Conservation (phyloP, 1,284 basidiomycete species). For the Sparassis latifolia region DNA sequence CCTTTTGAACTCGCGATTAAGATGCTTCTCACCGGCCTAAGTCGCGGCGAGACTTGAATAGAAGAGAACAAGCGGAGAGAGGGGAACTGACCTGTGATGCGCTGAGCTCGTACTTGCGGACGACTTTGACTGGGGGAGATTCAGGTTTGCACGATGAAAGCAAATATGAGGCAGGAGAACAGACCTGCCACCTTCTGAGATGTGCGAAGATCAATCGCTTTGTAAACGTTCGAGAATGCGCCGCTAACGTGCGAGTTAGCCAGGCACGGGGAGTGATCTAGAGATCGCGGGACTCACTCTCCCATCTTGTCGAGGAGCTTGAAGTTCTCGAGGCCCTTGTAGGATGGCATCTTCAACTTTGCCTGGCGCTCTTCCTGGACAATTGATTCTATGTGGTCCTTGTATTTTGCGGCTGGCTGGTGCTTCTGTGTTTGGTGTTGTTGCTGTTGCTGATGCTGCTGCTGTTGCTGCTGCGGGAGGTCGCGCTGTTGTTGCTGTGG, state of each 20-base stretch:
- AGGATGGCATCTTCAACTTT: slow-evolving; percentile 73
- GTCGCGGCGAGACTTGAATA: slow-evolving; percentile 16
- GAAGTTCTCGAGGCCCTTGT: slow-evolving; percentile 83
- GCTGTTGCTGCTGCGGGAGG: slow-evolving; percentile 18
- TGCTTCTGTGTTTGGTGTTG: slow-evolving; percentile 30
- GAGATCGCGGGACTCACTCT: slow-evolving; percentile 55
- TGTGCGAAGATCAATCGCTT: slow-evolving; percentile 75
- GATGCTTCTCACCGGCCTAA: slow-evolving; percentile 86
- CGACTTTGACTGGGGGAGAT: slow-evolving; percentile 76
- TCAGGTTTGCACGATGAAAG: background rate
- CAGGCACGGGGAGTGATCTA: background rate
- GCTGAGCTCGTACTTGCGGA: slow-evolving; percentile 95
- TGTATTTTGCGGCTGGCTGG: slow-evolving; percentile 29
- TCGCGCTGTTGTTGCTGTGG: slow-evolving; percentile 25
- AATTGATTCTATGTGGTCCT: slow-evolving; percentile 65
- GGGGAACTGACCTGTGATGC: slow-evolving; percentile 75
- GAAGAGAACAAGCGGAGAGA: slow-evolving; percentile 25
- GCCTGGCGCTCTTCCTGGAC: slow-evolving; percentile 74
- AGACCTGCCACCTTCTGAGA: slow-evolving; percentile 84
- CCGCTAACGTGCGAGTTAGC: slow-evolving; percentile 45
- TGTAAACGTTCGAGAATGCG: slow-evolving; percentile 98
- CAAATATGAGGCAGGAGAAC: slow-evolving; percentile 7
- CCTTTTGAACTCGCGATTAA: slow-evolving; percentile 92
- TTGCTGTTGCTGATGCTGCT: slow-evolving; percentile 22
- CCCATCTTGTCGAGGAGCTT: slow-evolving; percentile 89